A percentile compares a stretch with the other conserved stretches of the same genome.
Evolutionary conservation across 2,329 filamentous ascomycete genomes (phyloP).

Genomic region (Elsinoe fawcettii): DNA sequence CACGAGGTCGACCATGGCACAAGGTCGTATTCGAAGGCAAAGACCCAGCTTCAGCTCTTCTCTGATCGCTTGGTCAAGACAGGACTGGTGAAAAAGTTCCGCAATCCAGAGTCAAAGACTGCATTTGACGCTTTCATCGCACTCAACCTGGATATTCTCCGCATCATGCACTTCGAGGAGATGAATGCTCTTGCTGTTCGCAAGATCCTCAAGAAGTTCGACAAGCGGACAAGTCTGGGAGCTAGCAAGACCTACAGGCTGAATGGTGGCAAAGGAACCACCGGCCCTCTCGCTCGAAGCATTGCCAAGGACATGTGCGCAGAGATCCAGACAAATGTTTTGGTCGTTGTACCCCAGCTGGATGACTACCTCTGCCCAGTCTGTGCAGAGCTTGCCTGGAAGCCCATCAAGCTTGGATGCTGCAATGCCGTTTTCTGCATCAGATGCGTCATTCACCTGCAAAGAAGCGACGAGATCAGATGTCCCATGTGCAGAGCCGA

Average conservation of each 20-base stretch:
- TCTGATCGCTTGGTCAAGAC: conserved; percentile 57
- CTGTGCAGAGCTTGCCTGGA: conserved; percentile 70
- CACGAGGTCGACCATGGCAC: conserved; percentile 63
- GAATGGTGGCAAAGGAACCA: conserved; percentile 37
- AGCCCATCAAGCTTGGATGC: conserved; percentile 62
- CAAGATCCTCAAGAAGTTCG: conserved; percentile 90
- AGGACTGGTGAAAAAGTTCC: conserved; percentile 55
- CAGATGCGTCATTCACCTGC: conserved; percentile 71
- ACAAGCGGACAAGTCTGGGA: conserved; percentile 72
- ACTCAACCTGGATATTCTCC: conserved; percentile 69
- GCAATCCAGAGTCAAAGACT: conserved; percentile 54
- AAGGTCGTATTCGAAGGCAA: conserved; percentile 57
- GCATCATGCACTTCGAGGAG: conserved; percentile 74
- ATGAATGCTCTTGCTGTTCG: conserved; percentile 68
- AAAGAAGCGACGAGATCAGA: conserved; percentile 57
- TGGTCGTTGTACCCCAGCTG: conserved; percentile 69
- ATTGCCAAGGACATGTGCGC: conserved; percentile 70
- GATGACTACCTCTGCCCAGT: conserved; percentile 78
- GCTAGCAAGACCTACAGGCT: conserved; percentile 48
- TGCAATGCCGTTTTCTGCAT: conserved; percentile 80
- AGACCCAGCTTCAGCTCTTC: conserved; percentile 63
- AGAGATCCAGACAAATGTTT: conserved; percentile 62
- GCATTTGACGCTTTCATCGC: conserved; percentile 63
- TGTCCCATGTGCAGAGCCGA: conserved; percentile 71
- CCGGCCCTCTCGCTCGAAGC: conserved; percentile 55